Base-by-base conservation (phyloP, 1,284 basidiomycete species). In the Rugosomyces carneus region DNA sequence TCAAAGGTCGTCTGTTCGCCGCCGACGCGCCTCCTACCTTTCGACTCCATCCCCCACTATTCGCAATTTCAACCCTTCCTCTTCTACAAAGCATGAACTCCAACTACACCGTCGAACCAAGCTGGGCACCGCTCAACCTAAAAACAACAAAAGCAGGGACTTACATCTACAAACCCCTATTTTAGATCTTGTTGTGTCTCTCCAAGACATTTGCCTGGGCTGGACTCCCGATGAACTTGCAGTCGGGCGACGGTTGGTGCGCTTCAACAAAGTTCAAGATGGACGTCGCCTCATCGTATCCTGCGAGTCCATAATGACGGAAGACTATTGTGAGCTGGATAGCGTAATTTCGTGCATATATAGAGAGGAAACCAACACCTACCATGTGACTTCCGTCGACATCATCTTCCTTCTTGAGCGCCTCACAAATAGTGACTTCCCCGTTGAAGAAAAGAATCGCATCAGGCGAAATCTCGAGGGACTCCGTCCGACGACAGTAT, bases 401-500 rank as follows among this genome's bases (percentile, higher is more conserved):
- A 84, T 93, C 60, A 95, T 98, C 60, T 91, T 88, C 62, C 76
- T 97, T 13, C 79, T 98, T 43, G 93, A 97, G 67, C 81, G 85
- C 10, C 75, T 98, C 37, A 86, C 93, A 24, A 87, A 84, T 20
- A 79, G 81, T 32, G 75, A 84, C 40, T 95, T 96, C 61, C 84
- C 85, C 16, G 89, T 95, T 35, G 93, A 95, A 64, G 94, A 97
- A 74, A 97, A 96, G 76, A 97, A 97, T 60, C 77, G 94, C 34
- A 96, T 97, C 56, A 76, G 95, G 44, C 78, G 94, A 47, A 97
- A 97, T 64, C 72, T 98, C 27, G 93, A 98, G 65, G 91, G 89
- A 16, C 88, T 96, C 61, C 78, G 84, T 42, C 94, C 95, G 0
- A 87, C 81, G 48, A 97, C 94, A 0, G 83, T 97, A 4, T 88